Conservation (phyloP, 345 rosid species). For the Murraya paniculata region DNA sequence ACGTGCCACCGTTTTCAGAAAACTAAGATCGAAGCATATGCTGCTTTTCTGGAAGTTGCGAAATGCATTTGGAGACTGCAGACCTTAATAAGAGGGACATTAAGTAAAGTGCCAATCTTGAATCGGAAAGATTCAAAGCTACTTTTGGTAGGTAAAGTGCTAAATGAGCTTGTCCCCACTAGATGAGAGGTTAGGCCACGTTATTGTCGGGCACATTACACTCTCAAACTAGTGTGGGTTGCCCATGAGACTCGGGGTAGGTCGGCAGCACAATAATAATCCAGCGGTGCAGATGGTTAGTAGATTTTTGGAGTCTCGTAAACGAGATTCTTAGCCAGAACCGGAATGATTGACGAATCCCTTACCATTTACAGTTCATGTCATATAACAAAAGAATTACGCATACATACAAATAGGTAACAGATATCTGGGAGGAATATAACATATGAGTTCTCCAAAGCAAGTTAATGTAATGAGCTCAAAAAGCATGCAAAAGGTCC, state of each 20-base stretch:
- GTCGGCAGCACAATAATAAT: neutral
- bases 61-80: no score
- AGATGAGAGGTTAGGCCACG: neutral
- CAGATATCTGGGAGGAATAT: neutral
- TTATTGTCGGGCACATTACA: neutral
- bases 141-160: neutral
- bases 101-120: no score
- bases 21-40: no score
- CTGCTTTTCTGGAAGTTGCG: no score
- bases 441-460: neutral
- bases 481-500: neutral
- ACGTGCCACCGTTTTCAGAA: no score
- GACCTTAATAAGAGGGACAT: no score
- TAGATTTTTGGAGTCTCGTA: neutral
- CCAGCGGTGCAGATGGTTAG: neutral
- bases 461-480: neutral
- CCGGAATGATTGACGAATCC: no score
- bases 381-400: no score
- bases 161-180: neutral
- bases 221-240: neutral
- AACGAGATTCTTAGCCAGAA: neutral
- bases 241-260: neutral
- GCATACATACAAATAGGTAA: neutral
- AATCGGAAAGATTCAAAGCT: neutral
- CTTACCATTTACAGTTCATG: no score